Base-by-base conservation (phyloP, 768 basidiomycete species). In the Leccinum rimulosum region DNA sequence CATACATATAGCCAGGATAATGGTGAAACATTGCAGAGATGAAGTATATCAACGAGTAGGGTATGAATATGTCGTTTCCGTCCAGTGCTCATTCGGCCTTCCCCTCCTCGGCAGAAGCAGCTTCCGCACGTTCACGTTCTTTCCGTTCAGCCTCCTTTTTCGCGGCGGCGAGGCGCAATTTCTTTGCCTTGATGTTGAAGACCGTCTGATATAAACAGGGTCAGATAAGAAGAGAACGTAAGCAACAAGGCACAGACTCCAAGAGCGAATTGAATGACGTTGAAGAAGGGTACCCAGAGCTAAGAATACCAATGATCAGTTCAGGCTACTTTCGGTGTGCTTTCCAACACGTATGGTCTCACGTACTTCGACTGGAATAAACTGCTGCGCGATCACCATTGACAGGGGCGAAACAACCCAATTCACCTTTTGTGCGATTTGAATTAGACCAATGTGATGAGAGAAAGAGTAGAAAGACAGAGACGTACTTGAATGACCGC, bases 221-320 rank as follows among this genome's bases (percentile, higher is more conserved):
- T 60, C 51, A 56, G 58, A 57, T 28, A 1, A n/a, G 8, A 19
- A 52, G 10, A 9, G 19, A 50, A 40, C 33, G 5, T 56, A 59
- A 62, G 43, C 14, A 53, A 64, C 31, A 52, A 17, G 14, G 49
- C 33, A 56, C 88, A 66, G 68, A 92, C 91, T 22, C 91, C 91
- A 12, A 91, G 78, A 22, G 84, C 70, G 70, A 95, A 93, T 70
- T 86, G 84, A 45, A 95, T 76, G 36, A 82, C 65, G 71, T 87
- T 93, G 81, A 95, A 94, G 77, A 90, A 95, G 9, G 89, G 89
- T 0, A 90, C 89, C 92, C 93, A 93, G 48, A 93, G 79, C 88
- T 91, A 63, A 15, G 40, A 40, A 40, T n/a, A 38, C n/a, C 51
- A 35, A n/a, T 25, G 38, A 35, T 64, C 27, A 61, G 64, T 33